Evolutionary conservation across 2,329 filamentous ascomycete species (phyloP).

Genomic region (Sodiomyces alkalinus): DNA sequence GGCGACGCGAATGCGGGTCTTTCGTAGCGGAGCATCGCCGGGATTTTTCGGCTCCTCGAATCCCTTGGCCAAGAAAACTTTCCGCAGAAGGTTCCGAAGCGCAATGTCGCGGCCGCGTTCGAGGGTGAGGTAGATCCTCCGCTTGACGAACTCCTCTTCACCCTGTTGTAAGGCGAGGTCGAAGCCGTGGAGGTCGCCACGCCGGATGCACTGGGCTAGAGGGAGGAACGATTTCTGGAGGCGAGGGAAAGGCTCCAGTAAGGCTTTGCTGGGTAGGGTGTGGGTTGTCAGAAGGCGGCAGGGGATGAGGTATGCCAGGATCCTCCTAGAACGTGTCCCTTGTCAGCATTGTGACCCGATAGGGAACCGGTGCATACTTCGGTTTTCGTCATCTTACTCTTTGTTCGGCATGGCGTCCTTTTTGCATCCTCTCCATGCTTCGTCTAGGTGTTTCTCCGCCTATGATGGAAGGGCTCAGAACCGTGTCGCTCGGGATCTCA

Average conservation of each 20-base stretch:
- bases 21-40: conserved; percentile 43
- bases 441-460: conserved; percentile 66
- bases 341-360: background rate
- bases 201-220: conserved; percentile 63
- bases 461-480: conserved; percentile 15
- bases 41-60: conserved; percentile 64
- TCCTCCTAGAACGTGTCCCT: conserved; percentile 40
- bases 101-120: conserved; percentile 87
- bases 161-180: conserved; percentile 66
- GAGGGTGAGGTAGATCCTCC: conserved; percentile 85
- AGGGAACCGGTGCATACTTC: conserved; percentile 7
- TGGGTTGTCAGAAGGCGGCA: conserved; percentile 83
- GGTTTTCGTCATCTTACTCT: conserved; percentile 55
- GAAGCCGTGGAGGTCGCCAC: conserved; percentile 69
- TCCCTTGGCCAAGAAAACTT: conserved; percentile 75
- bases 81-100: conserved; percentile 78
- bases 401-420: conserved; percentile 57
- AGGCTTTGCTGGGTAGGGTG: conserved; percentile 55
- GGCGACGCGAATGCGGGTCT: conserved; percentile 64
- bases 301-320: conserved; percentile 87
- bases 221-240: conserved; percentile 68
- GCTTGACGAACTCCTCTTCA: conserved; percentile 86
- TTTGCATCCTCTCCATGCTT: conserved; percentile 73
- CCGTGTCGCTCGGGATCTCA: conserved; percentile 3
- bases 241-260: conserved; percentile 61